phyloP scores from a whole-genome alignment of 495 filamentous ascomycete genomes.

The Endocarpon pusillum region DNA sequence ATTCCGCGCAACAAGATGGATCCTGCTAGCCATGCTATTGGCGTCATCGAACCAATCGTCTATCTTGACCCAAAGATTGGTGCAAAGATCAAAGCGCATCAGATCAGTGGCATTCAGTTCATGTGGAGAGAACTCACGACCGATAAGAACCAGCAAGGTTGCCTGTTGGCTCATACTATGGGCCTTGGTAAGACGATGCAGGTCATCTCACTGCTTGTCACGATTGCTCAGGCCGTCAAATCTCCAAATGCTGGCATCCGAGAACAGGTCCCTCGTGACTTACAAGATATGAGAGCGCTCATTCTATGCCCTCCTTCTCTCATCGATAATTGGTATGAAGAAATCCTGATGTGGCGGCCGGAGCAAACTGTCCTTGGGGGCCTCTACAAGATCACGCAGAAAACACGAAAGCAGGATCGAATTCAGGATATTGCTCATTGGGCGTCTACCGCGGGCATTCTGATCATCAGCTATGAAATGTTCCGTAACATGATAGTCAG shows the following conservation, averaged over 20 bases:
- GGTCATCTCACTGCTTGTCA: conserved; percentile 59
- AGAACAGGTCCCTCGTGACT: conserved; percentile 45
- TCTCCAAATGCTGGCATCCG: conserved; percentile 38
- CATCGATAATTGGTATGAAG: conserved; percentile 69
- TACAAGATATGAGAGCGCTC: conserved; percentile 47
- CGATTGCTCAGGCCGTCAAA: conserved; percentile 45
- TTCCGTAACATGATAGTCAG: conserved; percentile 35
- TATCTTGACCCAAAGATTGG: conserved; percentile 32
- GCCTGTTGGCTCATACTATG: conserved; percentile 83
- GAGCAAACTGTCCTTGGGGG: conserved; percentile 27
- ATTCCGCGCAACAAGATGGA: conserved; percentile 24
- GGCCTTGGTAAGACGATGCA: conserved; percentile 92
- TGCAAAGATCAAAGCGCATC: conserved; percentile 36
- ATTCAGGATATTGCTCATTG: conserved; percentile 33
- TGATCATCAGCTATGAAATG: conserved; percentile 57
- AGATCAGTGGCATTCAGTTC: conserved; percentile 60
- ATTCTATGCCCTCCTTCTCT: conserved; percentile 61
- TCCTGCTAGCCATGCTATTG: conserved; percentile 41
- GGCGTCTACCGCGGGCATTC: conserved; percentile 48
- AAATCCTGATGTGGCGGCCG: conserved; percentile 54
- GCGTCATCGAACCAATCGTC: conserved; percentile 46
- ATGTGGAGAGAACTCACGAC: conserved; percentile 74
- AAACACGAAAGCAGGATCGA: conserved; percentile 17
- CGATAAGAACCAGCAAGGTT: conserved; percentile 43
- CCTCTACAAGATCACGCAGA: conserved; percentile 30